A percentile compares a stretch with the other conserved stretches of the same genome.
phyloP scores from a whole-genome alignment of 495 filamentous ascomycete genomes.

The Daldinia grandis region DNA sequence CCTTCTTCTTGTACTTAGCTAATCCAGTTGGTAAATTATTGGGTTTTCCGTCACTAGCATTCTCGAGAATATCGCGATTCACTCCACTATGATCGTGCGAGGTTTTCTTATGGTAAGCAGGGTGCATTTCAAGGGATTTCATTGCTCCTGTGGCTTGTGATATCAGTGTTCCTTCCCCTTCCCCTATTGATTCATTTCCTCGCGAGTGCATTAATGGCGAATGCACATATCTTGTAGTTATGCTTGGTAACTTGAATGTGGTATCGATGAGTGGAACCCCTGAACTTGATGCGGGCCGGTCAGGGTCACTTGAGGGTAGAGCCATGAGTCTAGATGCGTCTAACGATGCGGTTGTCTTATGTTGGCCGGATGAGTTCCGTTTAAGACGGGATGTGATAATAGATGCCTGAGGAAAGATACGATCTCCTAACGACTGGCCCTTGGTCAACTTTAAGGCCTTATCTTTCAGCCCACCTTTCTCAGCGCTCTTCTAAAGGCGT shows the following conservation, averaged over 20 bases:
- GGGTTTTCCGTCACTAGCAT: neutral
- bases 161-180: constrained; percentile 3
- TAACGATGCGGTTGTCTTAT: constrained; percentile 35
- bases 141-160: constrained; percentile 14
- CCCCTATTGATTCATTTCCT: neutral
- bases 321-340: constrained; percentile 33
- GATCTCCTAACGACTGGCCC: constrained; percentile 33
- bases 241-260: constrained; percentile 11
- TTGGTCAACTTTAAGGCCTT: constrained; percentile 24
- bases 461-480: constrained; percentile 34
- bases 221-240: neutral
- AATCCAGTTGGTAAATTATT: constrained; percentile 6
- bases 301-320: constrained; percentile 3
- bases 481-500: constrained; percentile 41
- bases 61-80: neutral
- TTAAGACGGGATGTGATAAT: constrained; percentile 32
- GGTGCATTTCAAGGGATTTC: constrained; percentile 8
- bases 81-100: neutral
- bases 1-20: constrained; percentile 21
- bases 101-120: neutral
- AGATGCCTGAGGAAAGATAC: constrained; percentile 28
- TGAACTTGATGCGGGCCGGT: constrained; percentile 43
- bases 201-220: constrained; percentile 1
- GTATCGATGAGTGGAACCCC: constrained; percentile 41
- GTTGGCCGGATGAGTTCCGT: constrained; percentile 39